Evolutionary conservation across 495 filamentous ascomycete genomes (phyloP), one percentile per base, ranked within the genome.

Genomic region (Penicillium goetzii): DNA sequence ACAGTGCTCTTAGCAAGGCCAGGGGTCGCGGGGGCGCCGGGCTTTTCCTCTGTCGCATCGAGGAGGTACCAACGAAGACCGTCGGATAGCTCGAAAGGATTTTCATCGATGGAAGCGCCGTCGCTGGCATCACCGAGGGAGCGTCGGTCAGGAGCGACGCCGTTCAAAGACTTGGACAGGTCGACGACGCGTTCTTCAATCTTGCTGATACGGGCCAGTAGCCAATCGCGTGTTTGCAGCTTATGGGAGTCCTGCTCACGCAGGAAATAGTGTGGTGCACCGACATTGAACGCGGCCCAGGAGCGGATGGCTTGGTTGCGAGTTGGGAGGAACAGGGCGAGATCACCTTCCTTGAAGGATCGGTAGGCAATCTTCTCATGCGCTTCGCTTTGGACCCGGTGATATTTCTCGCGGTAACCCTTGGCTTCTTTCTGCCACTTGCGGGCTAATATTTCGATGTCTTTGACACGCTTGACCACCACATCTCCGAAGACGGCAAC

Each of bases 201-300:
- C 65, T 92, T 92, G 51, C 87, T 87, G 59, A 99, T 98, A 14
- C 95, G 89, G 38, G 96, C 95, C 6, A 99, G 87, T 4, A 99
- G 85, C 92, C 93, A 99, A 68, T 98, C 96, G 26, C 92, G 83
- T 32, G 82, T 85, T 43, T 88, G 82, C 14, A 99, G 83, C 61
- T 92, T 90, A 69, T 98, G 96, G 0, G 83, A 81, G 59, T 97
- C 93, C 74, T 96, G 92, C 74, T 99, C 95, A 33, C 92, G 89
- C 0, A 99, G 81, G 79, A 99, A 99, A 78, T 92, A 97, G 74
- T 99, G 95, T 15, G 95, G 95, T 56, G 92, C 94, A 1, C 92
- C 92, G 51, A 98, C 89, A 70, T 99, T 99, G 81, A 99, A 99
- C 4, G 96, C 95, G 5, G 95, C 95, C 95, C 95, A 99, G 4